Percentiles rank a stretch among this genome's conserved stretches.
Conservation (phyloP, 768 basidiomycete species). For the Phaeolepiota aurea region DNA sequence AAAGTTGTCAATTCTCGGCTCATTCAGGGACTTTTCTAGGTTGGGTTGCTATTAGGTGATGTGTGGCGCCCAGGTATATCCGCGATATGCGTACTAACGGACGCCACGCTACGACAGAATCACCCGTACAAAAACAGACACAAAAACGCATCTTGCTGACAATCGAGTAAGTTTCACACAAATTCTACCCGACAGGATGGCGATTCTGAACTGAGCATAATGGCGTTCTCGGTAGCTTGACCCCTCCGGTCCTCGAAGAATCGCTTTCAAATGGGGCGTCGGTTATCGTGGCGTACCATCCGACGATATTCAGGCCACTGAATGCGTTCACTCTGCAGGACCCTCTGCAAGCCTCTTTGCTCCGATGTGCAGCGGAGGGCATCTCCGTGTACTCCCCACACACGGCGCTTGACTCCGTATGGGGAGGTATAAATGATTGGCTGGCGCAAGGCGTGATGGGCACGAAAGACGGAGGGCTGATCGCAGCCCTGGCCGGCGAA, state of each 20-base stretch:
- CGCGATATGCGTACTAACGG: neutral
- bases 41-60: constrained; percentile 66
- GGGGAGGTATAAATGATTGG: constrained; percentile 89
- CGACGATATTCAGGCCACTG: constrained; percentile 72
- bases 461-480: constrained; percentile 22
- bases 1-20: too few species aligned
- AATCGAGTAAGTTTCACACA: constrained; percentile 54
- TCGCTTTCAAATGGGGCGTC: constrained; percentile 52
- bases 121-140: constrained; percentile 37
- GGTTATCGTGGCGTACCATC: constrained; percentile 78
- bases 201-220: neutral
- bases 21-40: constrained; percentile 29
- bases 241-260: constrained; percentile 62
- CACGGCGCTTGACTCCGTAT: constrained; percentile 78
- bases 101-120: constrained; percentile 36
- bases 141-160: constrained; percentile 52
- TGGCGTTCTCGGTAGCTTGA: constrained; percentile 41
- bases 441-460: constrained; percentile 49
- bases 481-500: constrained; percentile 29
- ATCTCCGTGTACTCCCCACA: constrained; percentile 87
- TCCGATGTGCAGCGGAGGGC: constrained; percentile 73
- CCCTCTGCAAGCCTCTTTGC: constrained; percentile 72
- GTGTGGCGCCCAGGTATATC: constrained; percentile 1
- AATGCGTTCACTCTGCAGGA: constrained; percentile 70
- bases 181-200: neutral